Evolutionary conservation across 306 rosid species (phyloP).

Genomic region (Ormosia emarginata): DNA sequence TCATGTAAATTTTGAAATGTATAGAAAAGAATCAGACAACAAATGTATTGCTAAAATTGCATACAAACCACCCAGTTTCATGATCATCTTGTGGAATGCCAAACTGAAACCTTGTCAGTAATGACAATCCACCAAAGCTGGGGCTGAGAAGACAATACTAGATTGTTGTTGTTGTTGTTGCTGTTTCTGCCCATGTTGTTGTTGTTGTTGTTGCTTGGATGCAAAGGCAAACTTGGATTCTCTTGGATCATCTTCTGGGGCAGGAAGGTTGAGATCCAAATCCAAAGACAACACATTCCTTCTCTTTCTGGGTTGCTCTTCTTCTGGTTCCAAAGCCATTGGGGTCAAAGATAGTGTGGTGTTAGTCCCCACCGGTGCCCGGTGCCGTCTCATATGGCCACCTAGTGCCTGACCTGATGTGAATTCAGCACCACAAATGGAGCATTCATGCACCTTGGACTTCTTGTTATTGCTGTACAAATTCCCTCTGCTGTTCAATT

Average conservation of each 20-base stretch:
- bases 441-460: constrained; percentile 77
- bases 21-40: constrained; percentile 12
- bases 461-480: constrained; percentile 34
- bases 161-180: constrained; percentile 36
- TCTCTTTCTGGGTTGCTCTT: constrained; percentile 47
- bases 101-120: constrained; percentile 45
- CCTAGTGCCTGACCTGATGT: constrained; percentile 89
- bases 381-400: constrained; percentile 91
- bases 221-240: constrained; percentile 61
- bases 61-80: constrained; percentile 13
- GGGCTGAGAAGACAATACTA: constrained; percentile 54
- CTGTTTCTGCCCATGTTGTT: constrained; percentile 24
- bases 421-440: constrained; percentile 81
- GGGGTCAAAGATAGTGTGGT: constrained; percentile 54
- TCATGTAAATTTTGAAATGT: constrained; percentile 27
- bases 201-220: constrained; percentile 52
- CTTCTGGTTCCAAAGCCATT: constrained; percentile 40
- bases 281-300: constrained; percentile 58
- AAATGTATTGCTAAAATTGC: constrained; percentile 26
- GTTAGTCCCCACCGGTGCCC: constrained; percentile 42
- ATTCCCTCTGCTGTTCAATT: constrained; percentile 44
- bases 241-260: constrained; percentile 80
- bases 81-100: constrained; percentile 14
- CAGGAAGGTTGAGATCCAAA: constrained; percentile 95
- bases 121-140: constrained; percentile 96